These are phyloP conservation scores for Vicia sativa DNA, from an alignment of 306 rosid genomes.

Conservation along the genomic window DNA sequence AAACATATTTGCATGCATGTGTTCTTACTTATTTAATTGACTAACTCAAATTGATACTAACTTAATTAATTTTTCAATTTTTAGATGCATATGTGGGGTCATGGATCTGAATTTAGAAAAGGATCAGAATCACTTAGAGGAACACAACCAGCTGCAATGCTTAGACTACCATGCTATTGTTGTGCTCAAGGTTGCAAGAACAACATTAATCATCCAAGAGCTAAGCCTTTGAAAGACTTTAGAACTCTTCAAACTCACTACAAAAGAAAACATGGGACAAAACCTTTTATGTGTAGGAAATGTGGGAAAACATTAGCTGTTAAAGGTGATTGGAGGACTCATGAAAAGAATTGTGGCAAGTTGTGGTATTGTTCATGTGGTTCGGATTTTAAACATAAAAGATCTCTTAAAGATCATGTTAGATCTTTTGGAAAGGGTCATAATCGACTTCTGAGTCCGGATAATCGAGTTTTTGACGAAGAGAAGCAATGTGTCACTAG, in stretches of 20 bases:
- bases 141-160: slow-evolving; percentile 95
- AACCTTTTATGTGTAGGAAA: slow-evolving; percentile 81
- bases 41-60: not conserved
- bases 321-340: slow-evolving; percentile 98
- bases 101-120: slow-evolving; percentile 89
- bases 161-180: slow-evolving; percentile 91
- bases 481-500: slow-evolving; percentile 70
- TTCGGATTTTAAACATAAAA: slow-evolving; percentile 91
- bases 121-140: slow-evolving; percentile 89
- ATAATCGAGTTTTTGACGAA: slow-evolving; percentile 51
- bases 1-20: not conserved
- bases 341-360: slow-evolving; percentile 95
- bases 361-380: slow-evolving; percentile 95
- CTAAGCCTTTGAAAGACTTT: slow-evolving; percentile 91
- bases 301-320: slow-evolving; percentile 89
- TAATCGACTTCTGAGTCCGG: slow-evolving; percentile 52
- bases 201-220: slow-evolving; percentile 92
- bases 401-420: slow-evolving; percentile 90
- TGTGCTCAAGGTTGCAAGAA: slow-evolving; percentile 95
- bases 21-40: not conserved
- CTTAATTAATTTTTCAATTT: not conserved
- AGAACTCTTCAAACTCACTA: slow-evolving; percentile 95
- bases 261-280: slow-evolving; percentile 90
- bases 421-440: slow-evolving; percentile 85
- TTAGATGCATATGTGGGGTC: slow-evolving; percentile 99